phyloP scores from a whole-genome alignment of 192 early-diverging fungal genomes.

The Jimgerdemannia flammicorona region DNA sequence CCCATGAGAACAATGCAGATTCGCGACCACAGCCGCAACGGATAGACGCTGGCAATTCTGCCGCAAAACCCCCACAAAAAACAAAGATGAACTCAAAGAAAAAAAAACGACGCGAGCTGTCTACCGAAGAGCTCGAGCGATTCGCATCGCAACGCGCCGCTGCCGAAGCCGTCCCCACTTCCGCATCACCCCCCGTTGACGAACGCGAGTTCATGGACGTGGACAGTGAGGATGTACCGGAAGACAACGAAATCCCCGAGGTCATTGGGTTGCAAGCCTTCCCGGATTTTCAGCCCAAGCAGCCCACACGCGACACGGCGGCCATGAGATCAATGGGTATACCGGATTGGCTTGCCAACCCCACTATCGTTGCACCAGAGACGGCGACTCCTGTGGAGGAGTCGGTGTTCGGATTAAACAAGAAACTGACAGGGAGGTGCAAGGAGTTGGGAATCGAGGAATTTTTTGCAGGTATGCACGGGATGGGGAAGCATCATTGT shows the following conservation, averaged over 20 bases:
- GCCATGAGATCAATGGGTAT: conserved; percentile 66
- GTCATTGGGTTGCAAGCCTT: conserved; percentile 29
- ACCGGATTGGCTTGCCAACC: conserved; percentile 85
- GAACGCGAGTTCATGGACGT: conserved; percentile 24
- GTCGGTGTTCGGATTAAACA: conserved; percentile 55
- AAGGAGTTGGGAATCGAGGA: conserved; percentile 58
- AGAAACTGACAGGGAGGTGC: conserved; percentile 56
- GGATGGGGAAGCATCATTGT: not conserved
- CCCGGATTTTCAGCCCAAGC: conserved; percentile 35
- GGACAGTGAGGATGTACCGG: conserved; percentile 18
- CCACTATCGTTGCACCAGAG: conserved; percentile 62
- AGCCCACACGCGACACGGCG: conserved; percentile 35
- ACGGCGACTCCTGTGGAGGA: conserved; percentile 36
- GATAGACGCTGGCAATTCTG: not conserved
- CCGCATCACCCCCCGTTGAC: conserved; percentile 13
- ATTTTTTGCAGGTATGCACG: conserved; percentile 69
- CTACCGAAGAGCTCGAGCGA: not conserved
- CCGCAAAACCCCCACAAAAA: conserved; percentile 4
- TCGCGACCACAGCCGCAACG: conserved; percentile 17
- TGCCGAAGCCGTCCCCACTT: conserved; percentile 2
- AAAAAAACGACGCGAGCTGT: not conserved
- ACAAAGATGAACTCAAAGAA: conserved; percentile 3
- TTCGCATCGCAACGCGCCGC: not conserved
- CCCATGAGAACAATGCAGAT: conserved; percentile 5
- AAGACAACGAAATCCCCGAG: conserved; percentile 6